Percentiles rank a stretch among this genome's conserved stretches.
phyloP scores from a whole-genome alignment of 768 basidiomycete genomes.

The Mycena belliarum region DNA sequence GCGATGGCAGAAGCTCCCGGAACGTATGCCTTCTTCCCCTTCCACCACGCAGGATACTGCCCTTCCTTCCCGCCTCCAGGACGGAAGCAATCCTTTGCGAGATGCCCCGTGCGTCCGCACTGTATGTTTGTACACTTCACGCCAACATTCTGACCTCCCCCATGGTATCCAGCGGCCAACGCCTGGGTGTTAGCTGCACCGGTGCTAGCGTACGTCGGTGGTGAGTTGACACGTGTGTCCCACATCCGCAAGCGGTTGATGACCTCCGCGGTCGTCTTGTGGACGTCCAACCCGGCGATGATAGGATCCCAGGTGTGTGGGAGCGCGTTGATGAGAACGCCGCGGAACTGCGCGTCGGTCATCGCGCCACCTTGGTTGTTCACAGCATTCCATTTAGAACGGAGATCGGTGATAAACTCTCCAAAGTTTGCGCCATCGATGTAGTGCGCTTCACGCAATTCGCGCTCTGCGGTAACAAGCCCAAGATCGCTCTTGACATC shows the following conservation, averaged over 20 bases:
- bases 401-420: neutral
- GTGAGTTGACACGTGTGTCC: neutral
- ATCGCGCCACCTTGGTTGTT: neutral
- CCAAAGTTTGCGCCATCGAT: neutral
- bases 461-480: neutral
- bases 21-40: neutral
- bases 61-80: conserved; percentile 31
- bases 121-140: conserved; percentile 18
- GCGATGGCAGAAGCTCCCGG: neutral
- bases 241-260: neutral
- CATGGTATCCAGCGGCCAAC: too few species aligned
- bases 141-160: neutral
- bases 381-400: neutral
- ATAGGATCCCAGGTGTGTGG: neutral
- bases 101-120: conserved; percentile 20
- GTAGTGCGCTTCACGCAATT: neutral
- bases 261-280: neutral
- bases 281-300: neutral
- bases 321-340: neutral
- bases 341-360: neutral
- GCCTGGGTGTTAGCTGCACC: neutral
- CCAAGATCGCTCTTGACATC: neutral
- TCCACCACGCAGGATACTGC: conserved; percentile 22
- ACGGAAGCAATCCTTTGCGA: conserved; percentile 25
- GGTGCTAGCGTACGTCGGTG: neutral